Base-by-base conservation (phyloP, 2,329 filamentous ascomycete genomes). In the Aspergillus phoenicis region DNA sequence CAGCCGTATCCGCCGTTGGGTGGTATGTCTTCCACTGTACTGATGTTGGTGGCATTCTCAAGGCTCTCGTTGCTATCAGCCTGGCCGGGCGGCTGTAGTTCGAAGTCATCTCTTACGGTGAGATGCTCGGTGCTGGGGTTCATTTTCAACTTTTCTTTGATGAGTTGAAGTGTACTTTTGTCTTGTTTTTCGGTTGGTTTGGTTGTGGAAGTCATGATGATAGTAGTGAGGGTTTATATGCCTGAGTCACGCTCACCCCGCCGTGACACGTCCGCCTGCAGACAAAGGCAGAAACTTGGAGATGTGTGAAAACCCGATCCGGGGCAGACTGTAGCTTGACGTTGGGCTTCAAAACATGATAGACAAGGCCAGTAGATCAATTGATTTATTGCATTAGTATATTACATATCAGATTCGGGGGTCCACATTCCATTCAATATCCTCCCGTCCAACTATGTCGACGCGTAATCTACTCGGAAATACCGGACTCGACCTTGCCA, bases 1-100 rank as follows among this genome's bases (percentile, higher is more conserved):
- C 73, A 76, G 30, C 72, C 74, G 58, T 76, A 75, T 2, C 72
- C 72, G 2, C 72, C 71, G 45, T 74, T 68, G 2, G 70, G 69
- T 1, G 60, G 60, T 2, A 45, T 20, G 39, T 48, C 54, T 26
- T 51, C 57, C 20, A 58, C 72, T n/a, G 28, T 33, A 7, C n/a
- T 52, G 26, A 52, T 28, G 15, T 28, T 17, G 48, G 20, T 17
- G 48, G 48, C 48, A 36, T 52, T 52, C 20, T 36, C 28, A n/a
- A 20, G 41, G 17, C 41, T 45, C 15, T 24, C 10, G 8, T 22
- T 45, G 41, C 24, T 45, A 24, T 45, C 41, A 13, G 7, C 5
- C 11, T 36, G 41, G 8, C 7, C 10, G 5, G 41, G 8, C 8
- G 41, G 41, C 20, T 45, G 20, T 22, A 45, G 22, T 22, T 24